Conservation (phyloP, 306 rosid genomes). For the Prunus dulcis region DNA sequence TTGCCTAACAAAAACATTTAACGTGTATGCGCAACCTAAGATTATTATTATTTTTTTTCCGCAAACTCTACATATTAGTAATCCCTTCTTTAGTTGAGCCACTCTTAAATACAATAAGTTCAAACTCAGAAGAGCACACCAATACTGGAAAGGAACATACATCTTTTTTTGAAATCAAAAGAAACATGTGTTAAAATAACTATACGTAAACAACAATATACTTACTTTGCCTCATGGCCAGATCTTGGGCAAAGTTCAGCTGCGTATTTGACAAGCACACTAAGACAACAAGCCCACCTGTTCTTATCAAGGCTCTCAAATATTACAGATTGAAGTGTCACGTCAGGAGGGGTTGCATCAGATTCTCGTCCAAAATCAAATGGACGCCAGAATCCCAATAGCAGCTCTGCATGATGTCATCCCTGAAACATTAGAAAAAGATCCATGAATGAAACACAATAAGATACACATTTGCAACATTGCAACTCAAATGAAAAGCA, state of each 20-base stretch:
- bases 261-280: slow-evolving; percentile 91
- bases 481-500: slow-evolving; percentile 20
- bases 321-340: slow-evolving; percentile 88
- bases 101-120: neutral
- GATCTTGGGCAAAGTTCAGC: slow-evolving; percentile 94
- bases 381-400: slow-evolving; percentile 96
- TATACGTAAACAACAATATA: slow-evolving; percentile 9
- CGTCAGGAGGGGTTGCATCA: slow-evolving; percentile 86
- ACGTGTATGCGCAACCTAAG: neutral
- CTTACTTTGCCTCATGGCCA: slow-evolving; percentile 88
- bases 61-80: neutral
- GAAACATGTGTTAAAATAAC: neutral
- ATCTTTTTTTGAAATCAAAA: neutral
- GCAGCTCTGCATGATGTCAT: slow-evolving; percentile 93
- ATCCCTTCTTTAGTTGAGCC: neutral
- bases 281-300: slow-evolving; percentile 97
- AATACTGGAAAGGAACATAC: neutral
- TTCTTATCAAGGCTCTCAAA: slow-evolving; percentile 98
- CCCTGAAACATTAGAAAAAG: slow-evolving; percentile 50
- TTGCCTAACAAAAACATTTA: neutral
- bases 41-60: no score
- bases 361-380: slow-evolving; percentile 93
- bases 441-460: slow-evolving; percentile 20
- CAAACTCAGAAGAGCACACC: neutral
- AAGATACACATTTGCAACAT: slow-evolving; percentile 10